Evolutionary conservation across 129 eudicot genomes (phyloP).

Genomic region (Centaurea solstitialis): DNA sequence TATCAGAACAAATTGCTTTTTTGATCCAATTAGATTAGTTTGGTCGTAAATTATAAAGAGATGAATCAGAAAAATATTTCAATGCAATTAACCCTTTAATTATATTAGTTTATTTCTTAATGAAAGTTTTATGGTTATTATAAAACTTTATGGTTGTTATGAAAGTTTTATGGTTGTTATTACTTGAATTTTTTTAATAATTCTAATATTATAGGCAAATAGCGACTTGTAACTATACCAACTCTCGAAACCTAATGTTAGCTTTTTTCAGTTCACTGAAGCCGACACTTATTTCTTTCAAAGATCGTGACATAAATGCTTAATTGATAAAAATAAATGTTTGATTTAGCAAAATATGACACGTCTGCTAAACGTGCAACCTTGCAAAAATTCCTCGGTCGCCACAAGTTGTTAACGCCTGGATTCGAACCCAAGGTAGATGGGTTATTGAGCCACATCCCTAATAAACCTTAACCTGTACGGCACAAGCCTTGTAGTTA

Average conservation of each 20-base stretch:
- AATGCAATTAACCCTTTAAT: not conserved
- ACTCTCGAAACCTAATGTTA: not conserved
- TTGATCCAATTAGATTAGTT: not conserved
- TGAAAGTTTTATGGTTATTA: not conserved
- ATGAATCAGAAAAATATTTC: not conserved
- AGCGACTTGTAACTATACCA: not conserved
- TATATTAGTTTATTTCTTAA: not conserved
- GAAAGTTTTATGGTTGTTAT: not conserved
- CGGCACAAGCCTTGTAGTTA: too few species aligned
- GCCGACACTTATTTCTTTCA: not conserved
- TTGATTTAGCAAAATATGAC: not conserved
- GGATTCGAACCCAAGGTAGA: too few species aligned
- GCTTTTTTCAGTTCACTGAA: not conserved
- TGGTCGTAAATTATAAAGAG: not conserved
- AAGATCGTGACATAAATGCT: not conserved
- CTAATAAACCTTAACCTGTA: too few species aligned
- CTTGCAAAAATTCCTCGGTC: too few species aligned
- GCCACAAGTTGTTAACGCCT: too few species aligned
- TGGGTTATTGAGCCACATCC: too few species aligned
- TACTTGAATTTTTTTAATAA: not conserved
- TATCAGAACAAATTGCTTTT: not conserved
- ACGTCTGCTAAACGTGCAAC: too few species aligned
- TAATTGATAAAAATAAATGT: too few species aligned
- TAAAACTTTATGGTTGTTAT: not conserved
- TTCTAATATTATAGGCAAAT: not conserved